Evolutionary conservation across 192 early-diverging fungal species (phyloP).

Genomic region (Kappamyces sp.): DNA sequence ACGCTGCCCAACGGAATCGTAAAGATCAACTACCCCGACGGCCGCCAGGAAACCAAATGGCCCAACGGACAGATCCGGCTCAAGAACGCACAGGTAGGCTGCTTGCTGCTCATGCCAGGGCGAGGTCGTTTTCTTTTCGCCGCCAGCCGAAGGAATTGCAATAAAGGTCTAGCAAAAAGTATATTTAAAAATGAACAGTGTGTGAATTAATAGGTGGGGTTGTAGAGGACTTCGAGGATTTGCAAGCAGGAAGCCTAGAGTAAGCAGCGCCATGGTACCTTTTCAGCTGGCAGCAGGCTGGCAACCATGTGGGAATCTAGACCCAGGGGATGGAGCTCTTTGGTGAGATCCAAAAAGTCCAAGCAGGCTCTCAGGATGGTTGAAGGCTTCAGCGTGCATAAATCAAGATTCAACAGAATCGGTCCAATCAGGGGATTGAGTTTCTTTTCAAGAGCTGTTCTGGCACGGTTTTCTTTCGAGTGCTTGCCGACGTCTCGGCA

Average conservation of each 20-base stretch:
- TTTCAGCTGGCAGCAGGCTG: background rate
- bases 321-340: background rate
- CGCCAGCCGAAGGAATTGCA: too few relatives aligned
- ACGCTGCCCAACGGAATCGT: conserved; percentile 12
- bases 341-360: background rate
- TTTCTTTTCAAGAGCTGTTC: conserved; percentile 4
- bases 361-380: conserved; percentile 4
- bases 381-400: background rate
- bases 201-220: too few relatives aligned
- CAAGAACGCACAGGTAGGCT: conserved; percentile 1
- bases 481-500: background rate
- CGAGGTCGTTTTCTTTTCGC: too few relatives aligned
- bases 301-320: background rate
- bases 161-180: too few relatives aligned
- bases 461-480: background rate
- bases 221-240: too few relatives aligned
- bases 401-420: background rate
- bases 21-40: background rate
- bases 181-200: too few relatives aligned
- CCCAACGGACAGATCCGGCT: conserved; percentile 18
- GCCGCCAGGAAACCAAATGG: conserved; percentile 19
- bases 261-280: too few relatives aligned
- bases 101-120: too few relatives aligned
- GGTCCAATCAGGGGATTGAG: background rate
- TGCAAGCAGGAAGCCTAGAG: too few relatives aligned